Percentiles rank a stretch among this genome's conserved stretches.
phyloP scores from a whole-genome alignment of 257 asterid genomes.

The Solanum okadae region DNA sequence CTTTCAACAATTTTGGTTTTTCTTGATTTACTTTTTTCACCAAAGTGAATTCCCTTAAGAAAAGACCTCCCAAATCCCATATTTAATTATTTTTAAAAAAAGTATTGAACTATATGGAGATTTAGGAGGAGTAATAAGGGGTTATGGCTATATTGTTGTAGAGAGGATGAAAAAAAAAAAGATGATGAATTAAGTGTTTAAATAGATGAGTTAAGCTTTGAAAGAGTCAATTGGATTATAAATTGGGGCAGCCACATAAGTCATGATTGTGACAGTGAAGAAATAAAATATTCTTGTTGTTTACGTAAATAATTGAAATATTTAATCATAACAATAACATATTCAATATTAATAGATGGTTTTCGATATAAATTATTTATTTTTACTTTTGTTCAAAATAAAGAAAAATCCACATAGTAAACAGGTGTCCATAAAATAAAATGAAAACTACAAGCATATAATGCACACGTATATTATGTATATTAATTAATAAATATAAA shows the following conservation, averaged over 20 bases:
- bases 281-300: background rate
- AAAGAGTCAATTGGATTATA: background rate
- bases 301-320: background rate
- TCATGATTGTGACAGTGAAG: background rate
- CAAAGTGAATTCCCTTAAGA: background rate
- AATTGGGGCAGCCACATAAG: background rate
- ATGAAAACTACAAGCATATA: background rate
- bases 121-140: background rate
- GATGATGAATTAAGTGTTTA: background rate
- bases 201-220: background rate
- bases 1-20: background rate
- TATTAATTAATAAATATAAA: background rate
- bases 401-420: background rate
- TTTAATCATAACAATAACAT: background rate
- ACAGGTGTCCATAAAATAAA: background rate
- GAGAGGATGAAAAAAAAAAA: background rate
- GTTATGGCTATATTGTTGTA: background rate
- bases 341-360: no score
- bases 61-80: background rate
- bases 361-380: no score
- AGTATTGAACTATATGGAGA: background rate
- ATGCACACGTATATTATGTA: background rate
- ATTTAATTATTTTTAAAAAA: background rate
- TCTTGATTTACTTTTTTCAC: background rate
- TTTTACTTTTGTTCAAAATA: background rate